Evolutionary conservation across 2,329 filamentous ascomycete species (phyloP), one percentile per base, ranked within the genome.

Genomic region (Aspergillus fumigatus): DNA sequence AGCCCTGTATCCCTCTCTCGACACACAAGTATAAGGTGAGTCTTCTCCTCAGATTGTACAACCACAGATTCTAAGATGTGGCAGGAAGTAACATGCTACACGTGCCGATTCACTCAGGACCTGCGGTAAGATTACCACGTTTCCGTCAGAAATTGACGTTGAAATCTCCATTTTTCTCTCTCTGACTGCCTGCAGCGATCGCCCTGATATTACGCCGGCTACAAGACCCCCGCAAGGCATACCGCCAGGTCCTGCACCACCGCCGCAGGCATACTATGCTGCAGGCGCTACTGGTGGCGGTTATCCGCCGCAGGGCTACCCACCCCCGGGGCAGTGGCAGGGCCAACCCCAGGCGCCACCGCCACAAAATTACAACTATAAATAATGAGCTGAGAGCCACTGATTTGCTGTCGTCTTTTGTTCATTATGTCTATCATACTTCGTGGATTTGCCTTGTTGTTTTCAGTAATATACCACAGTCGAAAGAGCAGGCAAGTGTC

Each of bases 1-100:
- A 76, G 74, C 74, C 74, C 40, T 52, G 72, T 50, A 73, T 76
- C 47, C 74, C 74, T 14, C 65, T 76, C 7, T 54, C 73, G 8
- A 68, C 59, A 4, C 72, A 74, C 57, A 76, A 76, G 57, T 74
- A 75, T 57, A 74, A 71, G 63, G 72, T 73, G 60, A 51, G 53
- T 23, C 26, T 29, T 35, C 10, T 14, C 14, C 9, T 11, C 40
- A 10, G n/a, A 29, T 25, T 21, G 29, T 7, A 45, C 41, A 19
- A 35, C 17, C 14, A 19, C 5, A 32, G 41, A 52, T 69, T 60
- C 68, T 47, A 52, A n/a, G 14, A n/a, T 26, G 21, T 19, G 4
- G 43, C 48, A 75, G 73, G 73, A 75, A 66, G 73, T 74, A 25
- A 69, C 63, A 48, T 75, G 73, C 59, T 64, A 69, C 55, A 73